A percentile compares a stretch with the other conserved stretches of the same genome.
These are phyloP conservation scores for Eutrema japonicum DNA, from an alignment of 345 rosid genomes.

Conservation along the genomic window DNA sequence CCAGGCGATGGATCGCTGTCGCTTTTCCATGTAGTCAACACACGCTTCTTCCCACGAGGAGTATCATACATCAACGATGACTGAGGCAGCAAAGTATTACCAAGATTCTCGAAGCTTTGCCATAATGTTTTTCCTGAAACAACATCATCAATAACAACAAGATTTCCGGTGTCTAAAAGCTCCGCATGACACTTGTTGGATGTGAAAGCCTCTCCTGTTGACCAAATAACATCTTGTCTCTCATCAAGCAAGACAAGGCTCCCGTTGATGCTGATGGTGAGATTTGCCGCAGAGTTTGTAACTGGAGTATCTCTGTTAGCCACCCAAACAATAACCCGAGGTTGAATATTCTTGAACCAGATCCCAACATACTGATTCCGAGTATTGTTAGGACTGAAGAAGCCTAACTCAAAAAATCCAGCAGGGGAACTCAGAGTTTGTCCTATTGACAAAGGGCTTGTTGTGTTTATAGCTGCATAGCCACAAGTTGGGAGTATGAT, in stretches of 20 bases:
- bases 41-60: constrained; percentile 25
- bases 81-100: constrained; percentile 41
- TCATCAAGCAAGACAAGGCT: constrained; percentile 33
- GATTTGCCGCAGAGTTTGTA: constrained; percentile 26
- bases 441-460: constrained; percentile 38
- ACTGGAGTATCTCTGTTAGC: constrained; percentile 41
- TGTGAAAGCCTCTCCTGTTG: constrained; percentile 18
- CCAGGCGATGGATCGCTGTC: constrained; percentile 39
- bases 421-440: constrained; percentile 40
- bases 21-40: constrained; percentile 42
- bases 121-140: constrained; percentile 23
- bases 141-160: constrained; percentile 39
- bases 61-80: constrained; percentile 38
- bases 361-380: constrained; percentile 50
- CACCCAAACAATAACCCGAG: constrained; percentile 47
- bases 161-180: constrained; percentile 39
- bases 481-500: constrained; percentile 27
- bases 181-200: constrained; percentile 34
- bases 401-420: constrained; percentile 46
- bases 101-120: constrained; percentile 43
- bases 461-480: constrained; percentile 36
- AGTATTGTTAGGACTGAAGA: constrained; percentile 43
- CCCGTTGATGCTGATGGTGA: constrained; percentile 37
- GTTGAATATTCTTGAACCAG: constrained; percentile 46
- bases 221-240: constrained; percentile 34